Evolutionary conservation across 371 early-diverging fungal genomes (phyloP), one percentile per base, ranked within the genome.

Genomic region (Nematocida ironsii): DNA sequence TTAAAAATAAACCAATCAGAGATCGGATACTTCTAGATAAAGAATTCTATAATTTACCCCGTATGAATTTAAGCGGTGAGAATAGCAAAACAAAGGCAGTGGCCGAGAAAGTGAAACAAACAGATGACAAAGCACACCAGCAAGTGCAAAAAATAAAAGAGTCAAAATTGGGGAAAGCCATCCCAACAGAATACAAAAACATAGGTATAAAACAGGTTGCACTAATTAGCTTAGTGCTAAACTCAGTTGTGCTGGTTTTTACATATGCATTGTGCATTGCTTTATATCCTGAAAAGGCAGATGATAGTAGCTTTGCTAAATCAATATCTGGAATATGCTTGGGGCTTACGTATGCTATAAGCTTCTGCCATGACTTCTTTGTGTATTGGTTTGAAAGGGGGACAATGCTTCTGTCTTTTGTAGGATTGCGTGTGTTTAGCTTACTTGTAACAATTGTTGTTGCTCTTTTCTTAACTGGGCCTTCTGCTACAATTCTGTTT

Each of bases 61-160:
- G n/a, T 50, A 78, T 78, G 80, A 45, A 48, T 47, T 73, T 62
- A 23, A 25, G 11, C 23, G 44, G 33, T 45, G 52, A 50, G 52
- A 78, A 69, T 13, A 54, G 18, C 7, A 75, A 27, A 60, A 69
- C 47, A 48, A 42, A 78, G 47, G 70, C 69, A 60, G 80, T 70
- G 5, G 27, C 80, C 45, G 69, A 70, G 60, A 78, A 78, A 48
- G 40, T 69, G n/a, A 45, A 57, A n/a, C 71, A 70, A 56, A 70
- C 80, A 40, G 80, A 78, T 67, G 48, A 78, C 5, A 54, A 78
- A 45, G 80, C 80, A 20, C 80, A 78, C 60, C 4, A 71, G 57
- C 69, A 78, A 2, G 39, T 78, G 11, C 23, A 78, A 23, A 56
- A 27, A 16, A 33, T 78, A 16, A 52, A 70, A 56, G 40, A 78